These are phyloP conservation scores for Colletotrichum higginsianum DNA, from an alignment of 2,329 filamentous ascomycete species.

Conservation along the genomic window DNA sequence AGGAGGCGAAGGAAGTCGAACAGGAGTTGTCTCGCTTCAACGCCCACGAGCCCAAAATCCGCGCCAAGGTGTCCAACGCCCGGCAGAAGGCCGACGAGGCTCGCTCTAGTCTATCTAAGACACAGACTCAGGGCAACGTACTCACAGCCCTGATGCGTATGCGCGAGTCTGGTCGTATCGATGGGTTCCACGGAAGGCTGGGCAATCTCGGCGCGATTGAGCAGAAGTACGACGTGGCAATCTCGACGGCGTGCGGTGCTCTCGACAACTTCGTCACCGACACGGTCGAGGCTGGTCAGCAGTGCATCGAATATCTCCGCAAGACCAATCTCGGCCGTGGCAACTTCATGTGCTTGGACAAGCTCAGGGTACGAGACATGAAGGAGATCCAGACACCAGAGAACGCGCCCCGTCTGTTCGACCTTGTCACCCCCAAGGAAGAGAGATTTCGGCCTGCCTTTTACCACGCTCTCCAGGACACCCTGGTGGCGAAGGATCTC, in stretches of 20 bases:
- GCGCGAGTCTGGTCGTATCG: constrained; percentile 95
- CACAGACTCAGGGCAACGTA: constrained; percentile 93
- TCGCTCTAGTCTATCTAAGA: constrained; percentile 88
- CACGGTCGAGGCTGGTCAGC: constrained; percentile 94
- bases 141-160: constrained; percentile 92
- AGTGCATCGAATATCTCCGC: constrained; percentile 96
- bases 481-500: constrained; percentile 91
- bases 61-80: constrained; percentile 87
- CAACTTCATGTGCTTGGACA: constrained; percentile 97
- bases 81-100: constrained; percentile 97
- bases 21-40: constrained; percentile 80
- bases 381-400: constrained; percentile 89
- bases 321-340: constrained; percentile 98
- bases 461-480: constrained; percentile 95
- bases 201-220: constrained; percentile 96
- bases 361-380: constrained; percentile 84
- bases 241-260: constrained; percentile 93
- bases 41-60: constrained; percentile 84
- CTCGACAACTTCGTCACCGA: constrained; percentile 98
- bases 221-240: constrained; percentile 95
- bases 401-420: constrained; percentile 91
- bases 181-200: constrained; percentile 95
- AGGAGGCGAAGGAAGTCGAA: constrained; percentile 80
- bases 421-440: constrained; percentile 90
- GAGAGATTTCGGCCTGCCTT: constrained; percentile 91